phyloP scores from a whole-genome alignment of 768 basidiomycete genomes.

The Macrolepiota albuminosa region DNA sequence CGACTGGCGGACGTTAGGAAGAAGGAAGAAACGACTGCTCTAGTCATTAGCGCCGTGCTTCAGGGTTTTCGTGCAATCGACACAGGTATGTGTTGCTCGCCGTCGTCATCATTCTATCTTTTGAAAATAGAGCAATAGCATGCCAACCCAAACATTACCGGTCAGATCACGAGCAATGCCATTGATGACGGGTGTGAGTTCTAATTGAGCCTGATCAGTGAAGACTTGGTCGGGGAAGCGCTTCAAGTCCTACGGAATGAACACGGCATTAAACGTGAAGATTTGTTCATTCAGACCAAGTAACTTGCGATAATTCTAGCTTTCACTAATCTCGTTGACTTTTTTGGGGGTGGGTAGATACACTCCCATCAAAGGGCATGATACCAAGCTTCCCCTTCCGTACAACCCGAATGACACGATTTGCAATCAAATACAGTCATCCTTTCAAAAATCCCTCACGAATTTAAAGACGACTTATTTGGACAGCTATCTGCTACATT shows the following conservation, averaged over 20 bases:
- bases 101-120: background rate
- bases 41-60: conserved; percentile 69
- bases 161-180: conserved; percentile 25
- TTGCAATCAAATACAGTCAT: conserved; percentile 55
- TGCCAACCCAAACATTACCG: conserved; percentile 73
- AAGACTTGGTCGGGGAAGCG: conserved; percentile 78
- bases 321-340: background rate
- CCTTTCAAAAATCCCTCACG: conserved; percentile 57
- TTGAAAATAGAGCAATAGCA: conserved; percentile 29
- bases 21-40: conserved; percentile 59
- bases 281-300: conserved; percentile 82
- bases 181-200: background rate
- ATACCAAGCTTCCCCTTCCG: conserved; percentile 62
- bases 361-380: conserved; percentile 73
- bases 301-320: conserved; percentile 20
- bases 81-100: conserved; percentile 46
- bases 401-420: conserved; percentile 56
- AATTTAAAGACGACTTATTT: conserved; percentile 72
- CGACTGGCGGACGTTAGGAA: conserved; percentile 47
- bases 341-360: conserved; percentile 42
- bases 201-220: conserved; percentile 34
- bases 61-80: conserved; percentile 81
- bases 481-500: conserved; percentile 78
- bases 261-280: conserved; percentile 61
- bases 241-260: conserved; percentile 49